phyloP scores from a whole-genome alignment of 768 basidiomycete genomes.

The Tylopilus subfusipes region DNA sequence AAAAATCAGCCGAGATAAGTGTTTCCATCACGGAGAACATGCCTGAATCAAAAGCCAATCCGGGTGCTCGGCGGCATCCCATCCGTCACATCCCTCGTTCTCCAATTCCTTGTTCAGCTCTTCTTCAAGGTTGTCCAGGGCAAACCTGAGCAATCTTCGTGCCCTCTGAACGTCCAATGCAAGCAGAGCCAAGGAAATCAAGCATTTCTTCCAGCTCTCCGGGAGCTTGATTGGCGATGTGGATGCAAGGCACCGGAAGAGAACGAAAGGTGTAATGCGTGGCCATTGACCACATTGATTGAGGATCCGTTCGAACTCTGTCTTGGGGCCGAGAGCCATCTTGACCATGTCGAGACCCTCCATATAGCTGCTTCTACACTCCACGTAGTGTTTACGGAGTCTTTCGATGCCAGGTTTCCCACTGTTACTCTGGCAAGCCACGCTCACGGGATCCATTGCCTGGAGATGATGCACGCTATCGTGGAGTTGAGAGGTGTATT shows the following conservation, averaged over 20 bases:
- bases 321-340: conserved; percentile 9
- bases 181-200: conserved; percentile 25
- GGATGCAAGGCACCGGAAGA: conserved; percentile 30
- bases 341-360: neutral
- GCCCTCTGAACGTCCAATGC: neutral
- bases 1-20: neutral
- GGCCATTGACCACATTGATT: conserved; percentile 36
- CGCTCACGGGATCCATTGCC: no score
- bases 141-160: neutral
- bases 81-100: neutral
- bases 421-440: conserved; percentile 7
- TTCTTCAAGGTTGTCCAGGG: neutral
- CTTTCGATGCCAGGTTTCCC: conserved; percentile 11
- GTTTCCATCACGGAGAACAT: neutral
- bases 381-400: neutral
- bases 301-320: conserved; percentile 12
- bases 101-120: neutral
- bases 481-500: neutral
- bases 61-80: neutral
- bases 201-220: conserved; percentile 25
- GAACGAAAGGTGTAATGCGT: conserved; percentile 22
- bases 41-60: neutral
- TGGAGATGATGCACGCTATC: neutral
- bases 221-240: conserved; percentile 9
- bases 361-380: neutral